A percentile compares a stretch with the other conserved stretches of the same genome.
These are phyloP conservation scores for Cornus florida DNA, from an alignment of 148 eudicot genomes.

Conservation along the genomic window DNA sequence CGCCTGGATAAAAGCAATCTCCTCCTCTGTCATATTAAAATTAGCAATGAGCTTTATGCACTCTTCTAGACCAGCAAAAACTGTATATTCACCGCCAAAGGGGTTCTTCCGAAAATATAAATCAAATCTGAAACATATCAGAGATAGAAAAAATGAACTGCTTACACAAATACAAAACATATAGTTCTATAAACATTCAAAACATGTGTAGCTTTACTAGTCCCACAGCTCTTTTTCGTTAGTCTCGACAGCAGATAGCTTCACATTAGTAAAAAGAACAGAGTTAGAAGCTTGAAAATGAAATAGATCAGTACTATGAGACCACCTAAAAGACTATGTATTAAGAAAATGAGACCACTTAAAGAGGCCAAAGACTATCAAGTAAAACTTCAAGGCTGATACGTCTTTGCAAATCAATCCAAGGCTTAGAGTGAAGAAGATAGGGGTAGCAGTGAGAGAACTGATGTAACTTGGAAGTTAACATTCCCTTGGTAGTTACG, in stretches of 20 bases:
- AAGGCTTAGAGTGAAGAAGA: background rate
- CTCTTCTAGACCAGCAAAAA: constrained; percentile 97
- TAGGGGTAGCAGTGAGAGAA: background rate
- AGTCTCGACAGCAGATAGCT: no score
- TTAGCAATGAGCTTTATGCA: constrained; percentile 89
- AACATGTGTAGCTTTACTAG: background rate
- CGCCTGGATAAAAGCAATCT: constrained; percentile 54
- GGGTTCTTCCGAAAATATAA: constrained; percentile 88
- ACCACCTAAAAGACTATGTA: background rate
- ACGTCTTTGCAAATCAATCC: background rate
- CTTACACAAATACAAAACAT: background rate
- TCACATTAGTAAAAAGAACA: background rate
- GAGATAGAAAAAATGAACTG: background rate
- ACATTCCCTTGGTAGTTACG: no score
- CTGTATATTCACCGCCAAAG: constrained; percentile 90
- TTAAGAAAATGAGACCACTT: background rate
- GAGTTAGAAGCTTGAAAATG: background rate
- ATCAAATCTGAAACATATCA: constrained; percentile 74
- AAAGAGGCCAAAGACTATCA: background rate
- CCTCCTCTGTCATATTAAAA: constrained; percentile 72
- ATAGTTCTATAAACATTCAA: background rate
- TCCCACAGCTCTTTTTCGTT: no score
- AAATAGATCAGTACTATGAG: background rate
- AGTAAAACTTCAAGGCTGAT: background rate
- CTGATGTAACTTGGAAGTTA: background rate